Evolutionary conservation across 257 asterid genomes (phyloP).

Genomic region (Cruciata laevipes): DNA sequence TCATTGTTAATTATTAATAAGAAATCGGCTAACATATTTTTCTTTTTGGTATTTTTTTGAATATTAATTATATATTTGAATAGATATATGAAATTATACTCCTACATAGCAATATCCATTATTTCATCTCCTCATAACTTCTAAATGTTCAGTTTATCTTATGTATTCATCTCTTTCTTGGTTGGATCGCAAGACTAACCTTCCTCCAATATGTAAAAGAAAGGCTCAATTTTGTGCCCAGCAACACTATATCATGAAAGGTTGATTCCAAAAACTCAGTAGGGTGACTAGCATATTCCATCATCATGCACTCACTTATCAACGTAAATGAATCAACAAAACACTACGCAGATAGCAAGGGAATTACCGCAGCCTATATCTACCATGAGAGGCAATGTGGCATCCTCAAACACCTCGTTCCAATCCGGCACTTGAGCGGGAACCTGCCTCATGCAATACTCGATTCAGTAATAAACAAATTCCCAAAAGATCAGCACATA

Average conservation of each 20-base stretch:
- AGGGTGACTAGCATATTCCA: neutral
- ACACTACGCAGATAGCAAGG: neutral
- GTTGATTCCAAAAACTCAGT: too few species aligned
- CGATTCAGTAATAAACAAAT: neutral
- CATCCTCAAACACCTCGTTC: conserved; percentile 57
- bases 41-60: too few species aligned
- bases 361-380: conserved; percentile 84
- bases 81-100: too few species aligned
- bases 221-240: neutral
- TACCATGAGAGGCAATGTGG: conserved; percentile 83
- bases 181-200: neutral
- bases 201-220: neutral
- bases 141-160: neutral
- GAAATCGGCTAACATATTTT: too few species aligned
- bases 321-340: neutral
- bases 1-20: too few species aligned
- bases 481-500: neutral
- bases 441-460: conserved; percentile 33
- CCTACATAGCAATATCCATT: neutral
- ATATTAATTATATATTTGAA: too few species aligned
- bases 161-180: neutral
- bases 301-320: neutral
- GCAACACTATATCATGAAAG: neutral
- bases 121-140: neutral
- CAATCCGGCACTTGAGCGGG: conserved; percentile 81